Evolutionary conservation across 2,329 filamentous ascomycete species (phyloP), one percentile per base, ranked within the genome.

Genomic region (Pestalotiopsis sp.): DNA sequence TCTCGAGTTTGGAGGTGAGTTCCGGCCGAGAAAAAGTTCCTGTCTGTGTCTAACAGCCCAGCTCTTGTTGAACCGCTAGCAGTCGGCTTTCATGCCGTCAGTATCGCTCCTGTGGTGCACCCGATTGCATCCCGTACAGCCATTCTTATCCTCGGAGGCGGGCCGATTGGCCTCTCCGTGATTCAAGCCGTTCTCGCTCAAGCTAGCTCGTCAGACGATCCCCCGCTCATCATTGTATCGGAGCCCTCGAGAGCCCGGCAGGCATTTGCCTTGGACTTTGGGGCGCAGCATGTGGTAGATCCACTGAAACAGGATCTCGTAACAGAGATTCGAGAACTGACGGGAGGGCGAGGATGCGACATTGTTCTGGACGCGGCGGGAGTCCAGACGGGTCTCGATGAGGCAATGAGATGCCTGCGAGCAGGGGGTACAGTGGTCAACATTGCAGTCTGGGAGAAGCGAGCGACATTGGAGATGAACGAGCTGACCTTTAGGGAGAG

Each of bases 311-410:
- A 87, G 57, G 82, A 88, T 70, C 75, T 90, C 0, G 82, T 85
- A 1, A 76, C 81, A 11, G 77, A 78, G 1, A 81, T 83, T 0
- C 80, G 80, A 59, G 80, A 84, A 25, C 73, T 90, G 49, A 88
- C 83, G 4, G 81, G 81, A 2, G 79, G 81, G 0, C 77, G 80
- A 2, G 89, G 89, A 0, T 86, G 85, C 2, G 85, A 90, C 73
- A 81, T 91, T 2, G 85, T 87, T 0, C 90, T 91, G 70, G 89
- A 92, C 71, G 89, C 88, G 31, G 88, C 89, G 0, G 90, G 89
- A 5, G 87, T 90, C 23, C 82, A 85, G n/a, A 80, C 80, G 0
- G 85, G 81, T 14, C 72, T 85, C 3, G 75, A 81, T 45, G 75
- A 69, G 72, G 87, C 78, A 72, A 87, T 84, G 56, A 77, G 82